These are phyloP conservation scores for Antitrichia curtipendula DNA, from an alignment of 225 moss, liverwort and hornwort species.

Conservation along the genomic window DNA sequence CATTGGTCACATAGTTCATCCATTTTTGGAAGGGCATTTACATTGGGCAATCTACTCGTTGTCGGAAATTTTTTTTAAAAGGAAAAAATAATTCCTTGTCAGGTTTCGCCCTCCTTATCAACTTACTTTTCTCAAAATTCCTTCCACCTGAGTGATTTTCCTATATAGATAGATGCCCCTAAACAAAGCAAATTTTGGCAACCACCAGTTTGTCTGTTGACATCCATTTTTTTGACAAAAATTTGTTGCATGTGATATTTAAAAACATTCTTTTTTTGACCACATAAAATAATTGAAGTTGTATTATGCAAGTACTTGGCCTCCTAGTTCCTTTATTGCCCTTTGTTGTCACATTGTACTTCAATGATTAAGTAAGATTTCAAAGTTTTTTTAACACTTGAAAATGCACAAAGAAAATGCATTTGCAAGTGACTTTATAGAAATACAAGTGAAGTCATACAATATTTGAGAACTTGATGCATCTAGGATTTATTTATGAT, in stretches of 20 bases:
- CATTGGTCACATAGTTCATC: no score
- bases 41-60: no score
- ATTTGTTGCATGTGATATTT: neutral
- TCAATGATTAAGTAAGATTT: neutral
- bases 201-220: neutral
- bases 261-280: neutral
- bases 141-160: no score
- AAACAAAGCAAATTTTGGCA: neutral
- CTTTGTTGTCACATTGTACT: neutral
- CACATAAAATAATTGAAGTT: neutral
- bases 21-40: no score
- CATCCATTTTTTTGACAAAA: neutral
- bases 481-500: neutral
- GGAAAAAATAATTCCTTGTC: no score
- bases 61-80: no score
- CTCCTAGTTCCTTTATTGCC: neutral
- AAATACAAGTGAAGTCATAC: neutral
- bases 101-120: no score
- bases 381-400: neutral
- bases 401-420: neutral
- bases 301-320: neutral
- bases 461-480: neutral
- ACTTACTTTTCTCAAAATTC: no score
- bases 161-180: fast-evolving
- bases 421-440: neutral